Evolutionary conservation across 495 filamentous ascomycete species (phyloP), one percentile per base, ranked within the genome.

Genomic region (Bacidia gigantensis): DNA sequence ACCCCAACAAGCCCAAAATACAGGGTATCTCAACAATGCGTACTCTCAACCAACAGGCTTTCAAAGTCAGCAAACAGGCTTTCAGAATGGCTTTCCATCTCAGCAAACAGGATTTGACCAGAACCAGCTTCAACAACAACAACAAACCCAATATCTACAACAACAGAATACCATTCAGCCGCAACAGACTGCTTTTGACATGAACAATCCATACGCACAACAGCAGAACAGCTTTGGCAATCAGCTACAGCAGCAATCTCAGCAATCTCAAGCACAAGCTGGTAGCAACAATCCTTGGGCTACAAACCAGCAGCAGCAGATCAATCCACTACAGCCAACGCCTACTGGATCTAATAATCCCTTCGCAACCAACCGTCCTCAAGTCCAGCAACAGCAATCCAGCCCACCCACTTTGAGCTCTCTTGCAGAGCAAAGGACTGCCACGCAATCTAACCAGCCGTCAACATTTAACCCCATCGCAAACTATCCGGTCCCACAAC

Each of bases 271-370:
- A 46, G 67, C 75, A 14, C 76, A 81, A 42, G 73, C 87, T 43
- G 89, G 87, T 25, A 88, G 76, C 61, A 89, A 95, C 68, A 96
- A 96, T 65, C 90, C 90, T 9, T 76, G 73, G 72, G 67, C 71
- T 39, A 60, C 64, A 2, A 65, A 64, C 44, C 61, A 66, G 47
- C 64, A 62, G 41, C 66, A 69, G 51, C 66, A 65, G 48, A 60
- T 65, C 3, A 71, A 74, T 54, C 46, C 66, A 26, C 58, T 75
- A 40, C 71, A 72, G 50, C 72, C 73, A 14, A 70, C 76, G 60
- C 67, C 85, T 1, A 96, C 90, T 22, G 90, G 90, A 46, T 96
- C 90, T 0, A 98, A 96, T 70, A 98, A 98, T 58, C 90, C 90
- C 26, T 98, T 98, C 62, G 90, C 90, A 3, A 67, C 73, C 21